Conservation (phyloP, 2,329 filamentous ascomycete species). For the Colletotrichum sp. region DNA sequence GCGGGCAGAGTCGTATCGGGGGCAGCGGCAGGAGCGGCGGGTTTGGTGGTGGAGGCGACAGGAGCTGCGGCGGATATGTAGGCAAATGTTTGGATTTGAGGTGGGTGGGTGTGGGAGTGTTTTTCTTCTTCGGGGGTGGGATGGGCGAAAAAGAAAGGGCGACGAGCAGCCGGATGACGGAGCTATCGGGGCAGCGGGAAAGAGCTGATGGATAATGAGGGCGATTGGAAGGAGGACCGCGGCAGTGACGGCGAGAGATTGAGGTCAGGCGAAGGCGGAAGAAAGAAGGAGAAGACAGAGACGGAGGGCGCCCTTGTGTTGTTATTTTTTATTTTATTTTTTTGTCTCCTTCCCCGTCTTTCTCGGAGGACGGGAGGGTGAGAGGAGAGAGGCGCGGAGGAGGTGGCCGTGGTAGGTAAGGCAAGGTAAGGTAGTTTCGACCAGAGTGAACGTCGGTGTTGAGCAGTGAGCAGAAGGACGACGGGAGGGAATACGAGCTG, state of each 20-base stretch:
- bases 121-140: neutral
- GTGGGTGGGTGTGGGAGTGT: neutral
- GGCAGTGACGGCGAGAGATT: neutral
- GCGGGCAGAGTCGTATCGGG: constrained; percentile 6
- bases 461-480: neutral
- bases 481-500: constrained; percentile 22
- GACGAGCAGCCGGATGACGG: neutral
- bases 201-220: neutral
- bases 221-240: neutral
- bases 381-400: neutral
- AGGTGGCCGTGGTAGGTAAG: neutral
- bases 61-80: neutral
- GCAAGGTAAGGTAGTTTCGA: neutral
- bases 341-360: neutral
- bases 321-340: neutral
- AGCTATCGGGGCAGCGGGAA: neutral
- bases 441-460: neutral
- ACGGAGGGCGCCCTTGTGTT: neutral
- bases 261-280: neutral
- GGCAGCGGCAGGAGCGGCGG: neutral
- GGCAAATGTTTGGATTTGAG: neutral
- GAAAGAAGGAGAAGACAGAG: neutral
- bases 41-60: neutral
- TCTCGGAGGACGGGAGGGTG: neutral
- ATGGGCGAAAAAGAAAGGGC: neutral